Evolutionary conservation across 345 rosid species (phyloP), one percentile per base, ranked within the genome.

Genomic region (Alliaria petiolata): DNA sequence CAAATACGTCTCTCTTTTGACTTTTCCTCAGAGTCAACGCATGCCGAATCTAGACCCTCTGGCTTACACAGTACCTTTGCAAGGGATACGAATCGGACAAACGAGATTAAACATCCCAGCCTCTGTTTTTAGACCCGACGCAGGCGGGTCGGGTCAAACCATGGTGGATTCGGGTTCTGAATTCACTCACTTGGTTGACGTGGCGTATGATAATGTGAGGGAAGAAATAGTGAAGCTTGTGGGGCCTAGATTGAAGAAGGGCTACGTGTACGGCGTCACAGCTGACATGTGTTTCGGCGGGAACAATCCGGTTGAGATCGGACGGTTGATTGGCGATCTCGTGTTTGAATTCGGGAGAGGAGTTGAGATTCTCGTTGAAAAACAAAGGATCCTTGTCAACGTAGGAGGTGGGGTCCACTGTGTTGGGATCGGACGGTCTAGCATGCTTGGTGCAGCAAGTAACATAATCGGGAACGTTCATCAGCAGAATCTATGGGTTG

Each of bases 101-200:
- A 81, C 47, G 25, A 82, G 57, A 59, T 34, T 93, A 3, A 38
- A 69, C 46, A 87, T 93, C 2, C 61, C 93, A 1, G 62, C 74
- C 0, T 30, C 85, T 0, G 85, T 39, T 3, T 87, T 89, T 72
- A 77, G 72, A 52, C 88, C 98, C 20, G 87, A 85, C 36, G 79
- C 86, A 0, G 85, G 87, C 8, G 98, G 98, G 19, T 79, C 96
- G 62, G 98, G 98, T 67, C 98, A 92, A 72, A 88, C 98, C 45
- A 85, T 92, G 54, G 75, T 88, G 0, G 96, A 92, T 38, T 92
- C 98, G 5, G 98, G 98, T 1, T 86, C 92, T 6, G 98, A 92
- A 70, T 86, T 89, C 70, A 86, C 96, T 1, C 87, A 83, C 68
- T 60, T 92, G 34, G 96, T 89, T 19, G 92, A 87, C n/a, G 84